A percentile compares a stretch with the other conserved stretches of the same genome.
Conservation (phyloP, 257 asterid species). For the Buddleja alternifolia region DNA sequence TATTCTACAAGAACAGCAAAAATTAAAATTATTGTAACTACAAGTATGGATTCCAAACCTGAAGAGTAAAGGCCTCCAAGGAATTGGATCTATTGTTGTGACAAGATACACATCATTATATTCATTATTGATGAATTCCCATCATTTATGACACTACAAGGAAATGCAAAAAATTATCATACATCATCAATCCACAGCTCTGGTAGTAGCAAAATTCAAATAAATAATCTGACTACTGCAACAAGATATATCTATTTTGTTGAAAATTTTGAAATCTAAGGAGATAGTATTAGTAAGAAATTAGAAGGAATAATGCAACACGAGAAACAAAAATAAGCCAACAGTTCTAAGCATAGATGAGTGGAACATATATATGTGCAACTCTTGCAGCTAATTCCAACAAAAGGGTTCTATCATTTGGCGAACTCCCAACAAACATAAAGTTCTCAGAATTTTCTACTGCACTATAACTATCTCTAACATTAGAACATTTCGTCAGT, state of each 20-base stretch:
- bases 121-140: conserved; percentile 89
- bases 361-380: too few relatives aligned
- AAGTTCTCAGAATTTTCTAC: not conserved
- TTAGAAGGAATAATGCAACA: not conserved
- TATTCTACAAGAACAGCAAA: conserved; percentile 4
- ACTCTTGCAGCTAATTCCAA: not conserved
- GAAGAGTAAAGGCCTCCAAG: conserved; percentile 93
- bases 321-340: too few relatives aligned
- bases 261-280: not conserved
- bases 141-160: conserved; percentile 71
- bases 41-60: conserved; percentile 56
- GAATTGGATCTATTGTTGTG: conserved; percentile 84
- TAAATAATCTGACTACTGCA: conserved; percentile 6
- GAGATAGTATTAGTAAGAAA: conserved; percentile 2
- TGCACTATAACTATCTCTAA: not conserved
- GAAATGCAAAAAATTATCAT: conserved; percentile 27
- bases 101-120: conserved; percentile 91
- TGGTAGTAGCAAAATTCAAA: not conserved
- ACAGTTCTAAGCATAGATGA: too few relatives aligned
- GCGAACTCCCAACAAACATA: not conserved
- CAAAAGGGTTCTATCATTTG: not conserved
- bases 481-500: too few relatives aligned
- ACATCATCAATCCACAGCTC: not conserved
- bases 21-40: not conserved
- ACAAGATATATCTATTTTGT: not conserved